phyloP scores from a whole-genome alignment of 352 stramenopile genomes.

The Stramenopiles sp. region DNA sequence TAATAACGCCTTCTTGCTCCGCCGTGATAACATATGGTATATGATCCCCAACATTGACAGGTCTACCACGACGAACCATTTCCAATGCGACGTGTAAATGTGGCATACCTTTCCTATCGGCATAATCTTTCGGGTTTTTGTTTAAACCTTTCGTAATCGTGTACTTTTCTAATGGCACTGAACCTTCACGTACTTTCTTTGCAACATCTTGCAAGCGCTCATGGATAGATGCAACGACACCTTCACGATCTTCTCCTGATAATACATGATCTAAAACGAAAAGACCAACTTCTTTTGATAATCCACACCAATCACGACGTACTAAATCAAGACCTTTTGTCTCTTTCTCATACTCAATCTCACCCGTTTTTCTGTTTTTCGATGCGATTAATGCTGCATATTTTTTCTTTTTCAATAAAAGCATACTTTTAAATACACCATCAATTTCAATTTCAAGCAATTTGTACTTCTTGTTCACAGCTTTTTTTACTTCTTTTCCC shows the following conservation, averaged over 20 bases:
- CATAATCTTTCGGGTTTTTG: constrained; percentile 92
- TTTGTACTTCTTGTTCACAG: constrained; percentile 98
- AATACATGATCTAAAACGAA: constrained; percentile 92
- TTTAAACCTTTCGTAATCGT: constrained; percentile 98
- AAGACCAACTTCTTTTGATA: constrained; percentile 87
- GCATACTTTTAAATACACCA: constrained; percentile 95
- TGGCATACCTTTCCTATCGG: constrained; percentile 79
- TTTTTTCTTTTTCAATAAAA: constrained; percentile 99
- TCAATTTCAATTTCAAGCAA: constrained; percentile 98
- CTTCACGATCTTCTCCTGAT: constrained; percentile 70
- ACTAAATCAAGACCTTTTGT: constrained; percentile 72
- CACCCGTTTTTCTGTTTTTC: constrained; percentile 34
- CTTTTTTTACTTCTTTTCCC: constrained; percentile 74
- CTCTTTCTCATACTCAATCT: constrained; percentile 4
- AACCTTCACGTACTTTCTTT: constrained; percentile 69
- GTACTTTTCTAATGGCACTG: constrained; percentile 85
- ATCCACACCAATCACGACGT: constrained; percentile 90
- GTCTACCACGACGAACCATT: constrained; percentile 76
- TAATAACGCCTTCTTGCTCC: constrained; percentile 41
- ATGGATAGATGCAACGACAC: constrained; percentile 87
- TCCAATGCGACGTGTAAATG: constrained; percentile 93
- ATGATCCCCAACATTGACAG: constrained; percentile 91
- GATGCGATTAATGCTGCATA: constrained; percentile 92
- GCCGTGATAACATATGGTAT: constrained; percentile 86
- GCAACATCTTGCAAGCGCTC: constrained; percentile 67